A percentile compares a stretch with the other conserved stretches of the same genome.
Conservation (phyloP, 164 flowering plant genomes). For the Vitis vinifera region ASM3070453v1 NC_081817.1:5003501-5004000, state of each 20-base stretch:
- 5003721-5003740: slow-evolving; percentile 86
- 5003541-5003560: slow-evolving; percentile 98
- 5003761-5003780: slow-evolving; percentile 97
- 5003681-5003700: slow-evolving; percentile 97
- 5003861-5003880: slow-evolving; percentile 97
- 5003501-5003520: slow-evolving; percentile 21
- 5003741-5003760: slow-evolving; percentile 98
- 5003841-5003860: slow-evolving; percentile 85
- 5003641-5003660: slow-evolving; percentile 90
- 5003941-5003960: slow-evolving; percentile 99
- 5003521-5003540: slow-evolving; percentile 98
- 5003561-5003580: slow-evolving; percentile 93
- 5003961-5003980: slow-evolving; percentile 77
- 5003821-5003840: slow-evolving; percentile 77
- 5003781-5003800: slow-evolving; percentile 74
- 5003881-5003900: slow-evolving; percentile 91
- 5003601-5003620: slow-evolving; percentile 97
- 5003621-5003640: slow-evolving; percentile 96
- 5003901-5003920: slow-evolving; percentile 98
- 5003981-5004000: slow-evolving; percentile 85
- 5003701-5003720: slow-evolving; percentile 97
- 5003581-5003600: slow-evolving; percentile 96
- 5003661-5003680: slow-evolving; percentile 96
- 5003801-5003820: slow-evolving; percentile 67
- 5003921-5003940: slow-evolving; percentile 94